Conservation (phyloP, 768 basidiomycete genomes). For the Megacollybia marginata region DNA sequence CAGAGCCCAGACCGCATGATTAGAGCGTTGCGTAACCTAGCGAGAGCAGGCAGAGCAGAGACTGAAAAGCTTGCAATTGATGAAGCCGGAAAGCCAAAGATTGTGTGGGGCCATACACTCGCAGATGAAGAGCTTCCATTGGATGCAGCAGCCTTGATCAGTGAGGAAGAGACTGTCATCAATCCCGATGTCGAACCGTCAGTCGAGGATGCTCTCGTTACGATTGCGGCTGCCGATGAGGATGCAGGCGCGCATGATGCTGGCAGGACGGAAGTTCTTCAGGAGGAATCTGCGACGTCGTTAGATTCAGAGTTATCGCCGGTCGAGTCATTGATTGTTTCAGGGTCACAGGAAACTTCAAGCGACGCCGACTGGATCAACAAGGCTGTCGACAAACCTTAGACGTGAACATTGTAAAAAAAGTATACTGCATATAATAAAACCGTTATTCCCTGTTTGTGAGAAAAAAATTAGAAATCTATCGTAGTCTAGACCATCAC, state of each 20-base stretch:
- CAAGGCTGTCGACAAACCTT: no score
- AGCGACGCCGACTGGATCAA: no score
- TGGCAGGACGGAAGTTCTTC: conserved; percentile 8
- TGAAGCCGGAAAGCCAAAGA: conserved; percentile 37
- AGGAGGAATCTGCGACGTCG: background rate
- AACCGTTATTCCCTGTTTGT: no score
- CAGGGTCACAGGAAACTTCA: no score
- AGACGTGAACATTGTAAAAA: no score
- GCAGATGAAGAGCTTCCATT: background rate
- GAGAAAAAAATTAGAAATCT: no score
- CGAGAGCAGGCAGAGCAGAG: conserved; percentile 36
- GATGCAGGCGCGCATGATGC: conserved; percentile 9
- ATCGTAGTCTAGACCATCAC: no score
- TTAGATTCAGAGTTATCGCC: background rate
- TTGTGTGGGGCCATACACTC: conserved; percentile 29
- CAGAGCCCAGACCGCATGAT: conserved; percentile 25
- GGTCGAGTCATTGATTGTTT: background rate
- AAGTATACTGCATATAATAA: no score
- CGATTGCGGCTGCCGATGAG: background rate
- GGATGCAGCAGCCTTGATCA: no score
- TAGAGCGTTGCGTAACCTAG: conserved; percentile 34
- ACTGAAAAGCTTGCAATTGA: conserved; percentile 25
- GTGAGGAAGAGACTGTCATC: no score
- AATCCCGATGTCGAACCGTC: no score
- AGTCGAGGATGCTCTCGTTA: background rate